Percentiles rank a stretch among this genome's conserved stretches.
Evolutionary conservation across 768 basidiomycete genomes (phyloP).

Genomic region (Termitomyces sp.): DNA sequence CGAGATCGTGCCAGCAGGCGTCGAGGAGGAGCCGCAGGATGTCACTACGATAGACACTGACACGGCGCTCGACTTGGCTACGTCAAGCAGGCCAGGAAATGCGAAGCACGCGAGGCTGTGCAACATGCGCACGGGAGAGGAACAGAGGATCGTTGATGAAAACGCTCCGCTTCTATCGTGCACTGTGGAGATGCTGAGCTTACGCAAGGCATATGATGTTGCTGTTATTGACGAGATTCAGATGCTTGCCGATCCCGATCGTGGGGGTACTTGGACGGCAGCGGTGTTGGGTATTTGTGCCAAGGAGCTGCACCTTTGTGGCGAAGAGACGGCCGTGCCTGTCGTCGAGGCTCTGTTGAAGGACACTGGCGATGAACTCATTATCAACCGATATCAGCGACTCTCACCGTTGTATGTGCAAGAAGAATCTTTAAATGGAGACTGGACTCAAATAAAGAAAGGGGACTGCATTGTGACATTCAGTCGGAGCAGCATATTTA

Average conservation of each 20-base stretch:
- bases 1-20: constrained; percentile 73
- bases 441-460: constrained; percentile 54
- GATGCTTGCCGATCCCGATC: constrained; percentile 76
- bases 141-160: constrained; percentile 62
- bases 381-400: constrained; percentile 80
- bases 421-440: constrained; percentile 52
- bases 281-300: constrained; percentile 77
- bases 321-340: constrained; percentile 88
- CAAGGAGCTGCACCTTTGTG: constrained; percentile 88
- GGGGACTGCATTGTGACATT: constrained; percentile 95
- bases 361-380: constrained; percentile 76
- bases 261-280: constrained; percentile 79
- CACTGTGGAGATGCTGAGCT: constrained; percentile 88
- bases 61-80: constrained; percentile 27
- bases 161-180: constrained; percentile 62
- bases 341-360: constrained; percentile 66
- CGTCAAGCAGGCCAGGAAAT: constrained; percentile 33
- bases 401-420: constrained; percentile 80
- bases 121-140: constrained; percentile 92
- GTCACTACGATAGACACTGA: constrained; percentile 24
- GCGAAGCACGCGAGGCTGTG: constrained; percentile 55
- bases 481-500: constrained; percentile 69
- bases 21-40: constrained; percentile 34
- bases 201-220: constrained; percentile 50
- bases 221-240: constrained; percentile 97